A percentile compares a stretch with the other conserved stretches of the same genome.
These are phyloP conservation scores for Aegle marmelos DNA, from an alignment of 345 rosid species.

Conservation along the genomic window DNA sequence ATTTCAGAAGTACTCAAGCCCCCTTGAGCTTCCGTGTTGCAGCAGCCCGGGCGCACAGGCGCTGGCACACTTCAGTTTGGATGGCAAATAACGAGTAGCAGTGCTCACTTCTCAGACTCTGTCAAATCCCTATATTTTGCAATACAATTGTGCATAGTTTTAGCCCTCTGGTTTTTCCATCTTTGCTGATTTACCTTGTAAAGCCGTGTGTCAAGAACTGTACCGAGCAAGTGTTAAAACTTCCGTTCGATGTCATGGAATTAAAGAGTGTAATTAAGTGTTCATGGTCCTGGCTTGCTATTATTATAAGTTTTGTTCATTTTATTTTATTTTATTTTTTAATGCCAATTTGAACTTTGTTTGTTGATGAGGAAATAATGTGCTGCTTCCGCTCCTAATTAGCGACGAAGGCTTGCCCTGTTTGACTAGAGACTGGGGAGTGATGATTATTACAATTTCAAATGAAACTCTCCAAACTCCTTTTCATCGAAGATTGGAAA, in stretches of 20 bases:
- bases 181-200: background rate
- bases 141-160: background rate
- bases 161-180: background rate
- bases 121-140: slow-evolving; percentile 23
- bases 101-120: slow-evolving; percentile 54
- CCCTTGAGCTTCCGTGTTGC: slow-evolving; percentile 18
- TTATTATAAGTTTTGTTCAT: background rate
- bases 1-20: slow-evolving; percentile 6
- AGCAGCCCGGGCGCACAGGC: background rate
- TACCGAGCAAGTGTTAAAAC: background rate
- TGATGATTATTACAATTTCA: background rate
- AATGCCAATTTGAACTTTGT: background rate
- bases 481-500: background rate
- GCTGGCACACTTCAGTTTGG: slow-evolving; percentile 13
- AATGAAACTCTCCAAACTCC: background rate
- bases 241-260: background rate
- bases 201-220: background rate
- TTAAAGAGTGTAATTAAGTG: background rate
- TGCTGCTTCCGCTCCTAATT: background rate
- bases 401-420: too few species aligned
- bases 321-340: too few species aligned
- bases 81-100: slow-evolving; percentile 9
- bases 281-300: too few species aligned
- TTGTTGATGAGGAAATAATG: background rate
- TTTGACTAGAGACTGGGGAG: too few species aligned